These are phyloP conservation scores for Staphylotrichum tortipilum DNA, from an alignment of 495 filamentous ascomycete genomes.

Conservation along the genomic window DNA sequence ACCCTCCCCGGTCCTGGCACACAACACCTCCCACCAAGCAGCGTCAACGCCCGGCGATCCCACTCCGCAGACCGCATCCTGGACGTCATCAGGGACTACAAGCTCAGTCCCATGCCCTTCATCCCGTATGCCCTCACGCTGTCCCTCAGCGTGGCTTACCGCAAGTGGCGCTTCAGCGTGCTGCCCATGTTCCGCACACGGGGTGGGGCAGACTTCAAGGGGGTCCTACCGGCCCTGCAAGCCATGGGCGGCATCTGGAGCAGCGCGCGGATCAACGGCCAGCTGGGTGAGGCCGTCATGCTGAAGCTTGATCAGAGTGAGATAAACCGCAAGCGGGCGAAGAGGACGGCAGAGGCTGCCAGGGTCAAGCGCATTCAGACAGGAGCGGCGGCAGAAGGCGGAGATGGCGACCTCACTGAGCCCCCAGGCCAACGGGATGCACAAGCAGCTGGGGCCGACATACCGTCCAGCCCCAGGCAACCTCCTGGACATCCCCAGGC, in stretches of 20 bases:
- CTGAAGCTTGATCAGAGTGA: conserved; percentile 8
- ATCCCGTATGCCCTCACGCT: conserved; percentile 60
- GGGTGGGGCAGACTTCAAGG: conserved; percentile 51
- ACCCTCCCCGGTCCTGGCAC: conserved; percentile 21
- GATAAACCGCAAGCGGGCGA: background rate
- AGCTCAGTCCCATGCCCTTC: conserved; percentile 49
- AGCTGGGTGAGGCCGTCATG: conserved; percentile 39
- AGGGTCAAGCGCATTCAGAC: background rate
- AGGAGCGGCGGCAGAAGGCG: too few relatives aligned
- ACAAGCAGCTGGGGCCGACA: too few relatives aligned
- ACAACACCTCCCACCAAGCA: conserved; percentile 45
- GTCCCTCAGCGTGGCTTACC: conserved; percentile 61
- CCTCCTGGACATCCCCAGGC: too few relatives aligned
- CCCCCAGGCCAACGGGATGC: background rate
- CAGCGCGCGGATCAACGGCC: conserved; percentile 53
- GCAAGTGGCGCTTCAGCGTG: conserved; percentile 59
- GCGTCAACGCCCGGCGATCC: conserved; percentile 49
- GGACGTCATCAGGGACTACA: conserved; percentile 49
- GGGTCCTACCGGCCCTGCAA: conserved; percentile 49
- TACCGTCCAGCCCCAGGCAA: too few relatives aligned
- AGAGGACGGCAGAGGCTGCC: background rate
- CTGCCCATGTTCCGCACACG: conserved; percentile 54
- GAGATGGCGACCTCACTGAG: background rate
- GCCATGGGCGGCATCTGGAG: conserved; percentile 50
- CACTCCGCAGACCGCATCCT: conserved; percentile 58